Conservation (phyloP, 441 rosid species). For the Erodium chrysanthum region DNA sequence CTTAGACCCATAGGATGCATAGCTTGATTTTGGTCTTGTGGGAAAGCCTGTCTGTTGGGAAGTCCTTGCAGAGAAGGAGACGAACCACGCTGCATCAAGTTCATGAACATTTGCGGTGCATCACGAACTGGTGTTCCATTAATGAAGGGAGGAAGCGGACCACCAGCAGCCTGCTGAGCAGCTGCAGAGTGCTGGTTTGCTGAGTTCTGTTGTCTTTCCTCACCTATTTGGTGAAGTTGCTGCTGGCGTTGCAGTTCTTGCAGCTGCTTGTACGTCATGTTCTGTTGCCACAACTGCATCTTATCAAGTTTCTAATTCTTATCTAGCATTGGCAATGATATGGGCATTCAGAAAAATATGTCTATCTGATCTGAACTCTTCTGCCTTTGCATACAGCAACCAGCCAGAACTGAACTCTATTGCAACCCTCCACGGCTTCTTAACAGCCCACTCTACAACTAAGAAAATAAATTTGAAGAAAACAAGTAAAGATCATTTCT, state of each 20-base stretch:
- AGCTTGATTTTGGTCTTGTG: conserved; percentile 29
- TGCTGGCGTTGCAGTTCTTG: conserved; percentile 50
- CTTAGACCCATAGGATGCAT: conserved; percentile 26
- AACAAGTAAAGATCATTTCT: conserved; percentile 3
- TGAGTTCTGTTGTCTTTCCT: conserved; percentile 36
- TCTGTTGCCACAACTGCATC: conserved; percentile 48
- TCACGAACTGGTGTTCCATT: conserved; percentile 43
- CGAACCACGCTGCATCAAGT: conserved; percentile 30
- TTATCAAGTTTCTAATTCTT: conserved; percentile 21
- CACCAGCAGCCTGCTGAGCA: conserved; percentile 25
- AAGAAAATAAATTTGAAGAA: background rate
- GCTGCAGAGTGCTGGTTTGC: conserved; percentile 29
- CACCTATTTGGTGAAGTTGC: conserved; percentile 34
- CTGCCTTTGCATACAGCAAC: background rate
- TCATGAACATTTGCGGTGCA: conserved; percentile 34
- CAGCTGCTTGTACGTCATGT: conserved; percentile 42
- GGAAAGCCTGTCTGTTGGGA: conserved; percentile 18
- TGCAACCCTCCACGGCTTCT: background rate
- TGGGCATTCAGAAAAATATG: background rate
- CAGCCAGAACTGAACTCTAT: background rate
- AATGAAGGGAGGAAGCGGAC: conserved; percentile 27
- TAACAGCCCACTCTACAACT: background rate
- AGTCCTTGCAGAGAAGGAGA: conserved; percentile 20
- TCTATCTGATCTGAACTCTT: background rate
- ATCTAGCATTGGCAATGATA: background rate